phyloP scores from a whole-genome alignment of 495 filamentous ascomycete genomes.

The Pyrenula aspistea region DNA sequence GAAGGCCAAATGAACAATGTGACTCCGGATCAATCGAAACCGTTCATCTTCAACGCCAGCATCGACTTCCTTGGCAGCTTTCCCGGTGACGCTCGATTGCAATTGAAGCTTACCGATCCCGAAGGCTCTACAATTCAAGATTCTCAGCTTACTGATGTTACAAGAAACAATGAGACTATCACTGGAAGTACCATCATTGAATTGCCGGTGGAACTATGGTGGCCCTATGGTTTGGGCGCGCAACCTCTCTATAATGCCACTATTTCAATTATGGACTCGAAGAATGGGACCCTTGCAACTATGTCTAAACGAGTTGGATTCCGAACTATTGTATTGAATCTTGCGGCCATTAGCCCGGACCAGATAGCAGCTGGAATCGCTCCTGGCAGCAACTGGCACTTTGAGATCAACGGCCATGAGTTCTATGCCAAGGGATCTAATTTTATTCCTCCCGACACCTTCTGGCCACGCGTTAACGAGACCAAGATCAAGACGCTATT shows the following conservation, averaged over 20 bases:
- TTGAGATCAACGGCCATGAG: conserved; percentile 55
- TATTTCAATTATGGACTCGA: conserved; percentile 28
- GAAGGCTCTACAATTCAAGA: conserved; percentile 32
- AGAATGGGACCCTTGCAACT: conserved; percentile 23
- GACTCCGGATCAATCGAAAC: conserved; percentile 43
- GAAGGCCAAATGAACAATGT: conserved; percentile 48
- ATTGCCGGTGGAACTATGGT: conserved; percentile 42
- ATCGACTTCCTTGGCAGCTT: conserved; percentile 47
- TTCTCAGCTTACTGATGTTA: conserved; percentile 30
- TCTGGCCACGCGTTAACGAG: conserved; percentile 53
- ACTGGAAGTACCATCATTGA: conserved; percentile 36
- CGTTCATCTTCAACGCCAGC: conserved; percentile 61
- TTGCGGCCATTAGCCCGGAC: conserved; percentile 42
- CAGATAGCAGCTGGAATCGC: conserved; percentile 45
- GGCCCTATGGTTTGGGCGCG: conserved; percentile 45
- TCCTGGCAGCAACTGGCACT: conserved; percentile 58
- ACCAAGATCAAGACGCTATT: conserved; percentile 42
- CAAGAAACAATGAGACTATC: conserved; percentile 31
- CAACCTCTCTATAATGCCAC: conserved; percentile 50
- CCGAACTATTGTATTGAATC: conserved; percentile 56
- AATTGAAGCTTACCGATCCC: conserved; percentile 39
- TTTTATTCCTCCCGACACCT: conserved; percentile 53
- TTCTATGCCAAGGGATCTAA: conserved; percentile 61
- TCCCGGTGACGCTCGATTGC: conserved; percentile 33
- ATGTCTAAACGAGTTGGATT: conserved; percentile 51